phyloP scores from a whole-genome alignment of 768 basidiomycete genomes.

The Paxillus ammoniavirescens region DNA sequence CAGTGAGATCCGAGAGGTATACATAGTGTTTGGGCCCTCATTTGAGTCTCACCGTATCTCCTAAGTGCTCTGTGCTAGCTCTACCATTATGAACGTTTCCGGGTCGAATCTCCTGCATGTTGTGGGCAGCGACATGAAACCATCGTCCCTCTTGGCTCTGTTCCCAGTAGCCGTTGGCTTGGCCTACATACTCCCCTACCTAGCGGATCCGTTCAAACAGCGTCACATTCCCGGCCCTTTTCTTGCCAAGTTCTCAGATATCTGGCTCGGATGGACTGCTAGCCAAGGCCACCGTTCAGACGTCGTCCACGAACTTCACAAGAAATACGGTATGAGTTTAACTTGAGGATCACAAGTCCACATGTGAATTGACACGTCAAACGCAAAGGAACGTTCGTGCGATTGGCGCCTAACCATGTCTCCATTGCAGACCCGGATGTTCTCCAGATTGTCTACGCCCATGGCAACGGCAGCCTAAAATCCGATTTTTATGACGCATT shows the following conservation, averaged over 20 bases:
- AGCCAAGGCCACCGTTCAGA: conserved; percentile 76
- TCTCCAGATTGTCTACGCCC: conserved; percentile 72
- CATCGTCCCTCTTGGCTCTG: conserved; percentile 6
- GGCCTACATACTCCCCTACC: conserved; percentile 44
- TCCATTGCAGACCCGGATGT: conserved; percentile 79
- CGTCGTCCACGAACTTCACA: conserved; percentile 68
- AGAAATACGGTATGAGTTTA: conserved; percentile 59
- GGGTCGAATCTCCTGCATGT: conserved; percentile 8
- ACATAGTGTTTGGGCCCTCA: background rate
- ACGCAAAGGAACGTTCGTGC: conserved; percentile 56
- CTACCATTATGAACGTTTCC: conserved; percentile 16
- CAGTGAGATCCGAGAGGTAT: too few relatives aligned
- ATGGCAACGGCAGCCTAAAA: conserved; percentile 82
- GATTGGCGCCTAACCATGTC: conserved; percentile 74
- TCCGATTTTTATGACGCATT: conserved; percentile 79
- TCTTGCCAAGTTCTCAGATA: conserved; percentile 66
- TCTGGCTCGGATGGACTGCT: conserved; percentile 67
- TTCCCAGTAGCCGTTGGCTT: conserved; percentile 20
- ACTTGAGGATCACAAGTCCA: background rate
- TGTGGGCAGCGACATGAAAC: background rate
- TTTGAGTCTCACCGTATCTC: background rate
- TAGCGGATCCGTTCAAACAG: conserved; percentile 59
- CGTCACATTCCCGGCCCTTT: conserved; percentile 67
- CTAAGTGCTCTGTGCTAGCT: background rate
- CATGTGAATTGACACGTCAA: background rate